Evolutionary conservation across 192 early-diverging fungal species (phyloP).

Genomic region (Coemansia sp.): DNA sequence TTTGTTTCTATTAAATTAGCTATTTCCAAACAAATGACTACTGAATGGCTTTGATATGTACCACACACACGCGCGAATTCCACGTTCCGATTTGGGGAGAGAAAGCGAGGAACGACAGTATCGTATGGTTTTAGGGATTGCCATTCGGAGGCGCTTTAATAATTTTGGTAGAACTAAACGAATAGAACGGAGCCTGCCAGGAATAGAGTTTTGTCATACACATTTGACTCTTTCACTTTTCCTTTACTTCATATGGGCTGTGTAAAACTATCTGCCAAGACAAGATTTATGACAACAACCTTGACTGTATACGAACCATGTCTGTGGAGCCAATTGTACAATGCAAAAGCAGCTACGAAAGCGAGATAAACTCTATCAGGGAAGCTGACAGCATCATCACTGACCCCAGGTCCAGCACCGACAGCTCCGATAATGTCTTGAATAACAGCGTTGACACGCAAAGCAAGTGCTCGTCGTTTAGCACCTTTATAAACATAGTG

Average conservation of each 20-base stretch:
- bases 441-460: not conserved
- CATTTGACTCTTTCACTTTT: too few species aligned
- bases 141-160: too few species aligned
- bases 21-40: not conserved
- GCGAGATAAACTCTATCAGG: not conserved
- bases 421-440: not conserved
- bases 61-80: not conserved
- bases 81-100: not conserved
- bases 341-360: not conserved
- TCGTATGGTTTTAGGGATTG: too few species aligned
- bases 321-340: not conserved
- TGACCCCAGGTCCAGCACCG: not conserved
- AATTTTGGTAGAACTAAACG: too few species aligned
- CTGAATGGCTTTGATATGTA: not conserved
- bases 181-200: too few species aligned
- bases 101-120: too few species aligned
- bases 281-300: not conserved
- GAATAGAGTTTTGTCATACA: too few species aligned
- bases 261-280: too few species aligned
- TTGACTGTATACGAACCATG: not conserved
- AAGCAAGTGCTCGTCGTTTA: conserved; percentile 34
- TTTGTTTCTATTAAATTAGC: too few species aligned
- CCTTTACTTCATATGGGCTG: too few species aligned
- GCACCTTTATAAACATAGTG: conserved; percentile 44
- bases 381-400: not conserved